phyloP scores from a whole-genome alignment of 257 asterid genomes.

The Jacaranda mimosifolia region DNA sequence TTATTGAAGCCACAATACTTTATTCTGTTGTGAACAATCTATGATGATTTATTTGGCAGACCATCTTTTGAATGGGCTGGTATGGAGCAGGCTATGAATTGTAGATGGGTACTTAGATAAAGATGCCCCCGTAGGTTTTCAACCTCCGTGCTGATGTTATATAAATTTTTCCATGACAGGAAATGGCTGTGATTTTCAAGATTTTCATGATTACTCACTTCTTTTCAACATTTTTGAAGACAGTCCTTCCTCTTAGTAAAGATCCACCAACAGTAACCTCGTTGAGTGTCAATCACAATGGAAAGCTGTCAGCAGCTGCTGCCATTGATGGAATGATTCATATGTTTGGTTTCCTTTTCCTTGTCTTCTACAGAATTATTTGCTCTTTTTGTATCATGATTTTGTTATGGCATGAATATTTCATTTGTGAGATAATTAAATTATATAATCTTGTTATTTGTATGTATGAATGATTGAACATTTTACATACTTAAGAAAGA shows the following conservation, averaged over 20 bases:
- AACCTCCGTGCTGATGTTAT: too few species aligned
- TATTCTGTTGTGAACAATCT: too few species aligned
- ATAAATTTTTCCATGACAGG: too few species aligned
- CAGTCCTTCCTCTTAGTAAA: constrained; percentile 98
- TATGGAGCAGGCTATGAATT: too few species aligned
- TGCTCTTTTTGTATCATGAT: background rate
- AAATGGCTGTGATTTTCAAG: background rate
- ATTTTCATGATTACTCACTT: constrained; percentile 49
- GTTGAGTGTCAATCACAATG: constrained; percentile 90
- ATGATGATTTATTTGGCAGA: too few species aligned
- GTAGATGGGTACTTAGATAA: too few species aligned
- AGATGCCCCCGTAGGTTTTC: too few species aligned
- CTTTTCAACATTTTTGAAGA: constrained; percentile 69
- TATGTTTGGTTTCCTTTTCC: constrained; percentile 91
- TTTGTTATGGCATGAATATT: constrained; percentile 13
- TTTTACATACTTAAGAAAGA: too few species aligned
- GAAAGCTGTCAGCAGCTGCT: constrained; percentile 98
- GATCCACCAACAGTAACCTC: constrained; percentile 40
- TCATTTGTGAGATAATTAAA: background rate
- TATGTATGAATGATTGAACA: too few species aligned
- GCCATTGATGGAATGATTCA: constrained; percentile 98
- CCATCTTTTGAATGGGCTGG: too few species aligned
- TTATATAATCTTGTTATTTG: too few species aligned
- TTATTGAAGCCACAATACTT: too few species aligned
- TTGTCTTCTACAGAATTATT: constrained; percentile 9